Conservation (phyloP, 306 rosid species). For the Clitoria ternatea region DNA sequence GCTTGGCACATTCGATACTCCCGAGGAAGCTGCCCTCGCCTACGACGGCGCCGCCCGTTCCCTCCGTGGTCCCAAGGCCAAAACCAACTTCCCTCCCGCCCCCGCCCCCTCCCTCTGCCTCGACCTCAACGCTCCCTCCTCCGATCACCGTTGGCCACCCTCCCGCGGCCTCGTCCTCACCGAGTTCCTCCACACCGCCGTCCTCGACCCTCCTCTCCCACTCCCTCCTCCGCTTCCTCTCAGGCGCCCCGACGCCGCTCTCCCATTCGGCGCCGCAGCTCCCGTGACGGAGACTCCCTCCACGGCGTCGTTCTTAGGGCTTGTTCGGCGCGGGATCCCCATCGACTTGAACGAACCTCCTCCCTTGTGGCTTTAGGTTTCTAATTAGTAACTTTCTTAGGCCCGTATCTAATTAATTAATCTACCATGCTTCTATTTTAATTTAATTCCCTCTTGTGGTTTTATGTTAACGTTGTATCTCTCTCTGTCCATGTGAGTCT, state of each 20-base stretch:
- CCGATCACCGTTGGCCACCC: conserved; percentile 39
- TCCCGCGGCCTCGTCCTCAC: conserved; percentile 45
- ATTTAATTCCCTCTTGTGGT: neutral
- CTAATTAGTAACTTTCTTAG: too few species aligned
- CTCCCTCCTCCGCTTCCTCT: neutral
- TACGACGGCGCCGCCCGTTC: conserved; percentile 98
- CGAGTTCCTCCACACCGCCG: conserved; percentile 61
- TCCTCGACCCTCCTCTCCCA: conserved; percentile 21
- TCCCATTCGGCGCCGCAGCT: neutral
- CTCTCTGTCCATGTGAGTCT: conserved; percentile 9
- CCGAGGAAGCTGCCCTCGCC: conserved; percentile 91
- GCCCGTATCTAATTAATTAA: neutral
- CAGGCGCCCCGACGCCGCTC: neutral
- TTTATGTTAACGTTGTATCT: neutral
- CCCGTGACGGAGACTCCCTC: conserved; percentile 18
- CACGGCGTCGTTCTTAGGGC: conserved; percentile 62
- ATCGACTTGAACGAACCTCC: conserved; percentile 94
- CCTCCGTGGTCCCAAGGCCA: conserved; percentile 88
- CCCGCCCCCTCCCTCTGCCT: conserved; percentile 46
- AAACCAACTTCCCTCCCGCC: conserved; percentile 67
- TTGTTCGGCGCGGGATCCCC: conserved; percentile 73
- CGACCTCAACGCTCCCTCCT: conserved; percentile 60
- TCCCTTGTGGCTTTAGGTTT: conserved; percentile 68
- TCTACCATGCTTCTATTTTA: too few species aligned
- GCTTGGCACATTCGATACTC: conserved; percentile 95